phyloP scores from a whole-genome alignment of 2,329 filamentous ascomycete species.

The Juglanconis oblonga region DNA sequence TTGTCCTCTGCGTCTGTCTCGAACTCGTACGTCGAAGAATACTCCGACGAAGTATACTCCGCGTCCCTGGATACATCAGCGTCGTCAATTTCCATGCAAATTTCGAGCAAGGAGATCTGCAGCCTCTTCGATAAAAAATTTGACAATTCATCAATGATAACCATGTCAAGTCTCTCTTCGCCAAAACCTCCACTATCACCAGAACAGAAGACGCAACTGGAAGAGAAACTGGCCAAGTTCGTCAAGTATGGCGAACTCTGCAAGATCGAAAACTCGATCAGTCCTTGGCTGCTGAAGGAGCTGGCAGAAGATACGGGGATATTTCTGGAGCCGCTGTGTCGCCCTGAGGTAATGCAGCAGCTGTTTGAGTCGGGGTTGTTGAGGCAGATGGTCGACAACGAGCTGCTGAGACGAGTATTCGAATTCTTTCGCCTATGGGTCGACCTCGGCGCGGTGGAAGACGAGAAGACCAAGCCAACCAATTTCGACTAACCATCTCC shows the following conservation, averaged over 20 bases:
- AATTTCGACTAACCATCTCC: not conserved
- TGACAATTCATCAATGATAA: not conserved
- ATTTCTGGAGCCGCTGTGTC: not conserved
- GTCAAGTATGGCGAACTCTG: not conserved
- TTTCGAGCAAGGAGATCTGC: too few relatives aligned
- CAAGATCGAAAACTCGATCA: not conserved
- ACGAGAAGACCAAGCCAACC: not conserved
- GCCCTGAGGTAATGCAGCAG: not conserved
- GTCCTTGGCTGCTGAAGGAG: not conserved
- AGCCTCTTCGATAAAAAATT: too few relatives aligned
- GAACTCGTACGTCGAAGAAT: not conserved
- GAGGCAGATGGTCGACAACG: not conserved
- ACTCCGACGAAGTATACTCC: not conserved
- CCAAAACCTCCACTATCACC: not conserved
- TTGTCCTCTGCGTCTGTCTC: not conserved
- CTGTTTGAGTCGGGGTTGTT: not conserved
- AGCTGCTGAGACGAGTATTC: not conserved
- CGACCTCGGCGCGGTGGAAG: not conserved
- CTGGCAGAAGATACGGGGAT: not conserved
- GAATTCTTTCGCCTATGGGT: not conserved
- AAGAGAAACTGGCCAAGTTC: not conserved
- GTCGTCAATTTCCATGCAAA: not conserved
- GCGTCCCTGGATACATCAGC: not conserved
- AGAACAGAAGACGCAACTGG: not conserved
- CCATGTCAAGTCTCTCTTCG: not conserved